Conservation (phyloP, 1,139 yeast genomes). For the Hemisphaericaspora subhashii region DNA sequence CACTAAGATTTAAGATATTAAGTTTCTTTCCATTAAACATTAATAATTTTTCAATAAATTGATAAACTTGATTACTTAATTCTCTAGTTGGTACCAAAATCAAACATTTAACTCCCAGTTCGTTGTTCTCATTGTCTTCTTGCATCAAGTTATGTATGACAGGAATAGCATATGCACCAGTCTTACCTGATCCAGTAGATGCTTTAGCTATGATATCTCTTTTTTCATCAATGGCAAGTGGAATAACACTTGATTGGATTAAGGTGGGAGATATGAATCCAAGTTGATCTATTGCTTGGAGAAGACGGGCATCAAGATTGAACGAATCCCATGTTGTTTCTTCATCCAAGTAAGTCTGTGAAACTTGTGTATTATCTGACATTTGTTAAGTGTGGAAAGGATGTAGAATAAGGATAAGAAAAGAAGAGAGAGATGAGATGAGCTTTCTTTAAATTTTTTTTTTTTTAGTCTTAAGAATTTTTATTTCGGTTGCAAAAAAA, state of each 20-base stretch:
- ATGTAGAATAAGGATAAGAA: neutral
- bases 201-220: slow-evolving; percentile 88
- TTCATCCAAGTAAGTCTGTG: slow-evolving; percentile 69
- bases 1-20: slow-evolving; percentile 68
- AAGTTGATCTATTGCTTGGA: slow-evolving; percentile 79
- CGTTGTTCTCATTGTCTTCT: slow-evolving; percentile 20
- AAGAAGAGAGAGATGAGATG: slow-evolving; percentile 5
- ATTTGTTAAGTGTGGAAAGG: neutral
- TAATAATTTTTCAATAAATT: slow-evolving; percentile 66
- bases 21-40: slow-evolving; percentile 70
- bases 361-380: slow-evolving; percentile 38
- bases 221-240: slow-evolving; percentile 82
- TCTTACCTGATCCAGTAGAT: slow-evolving; percentile 88
- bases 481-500: too few relatives aligned
- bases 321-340: slow-evolving; percentile 69
- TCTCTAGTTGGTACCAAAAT: slow-evolving; percentile 86
- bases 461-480: neutral
- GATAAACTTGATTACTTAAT: slow-evolving; percentile 77
- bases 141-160: slow-evolving; percentile 64
- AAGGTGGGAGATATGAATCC: slow-evolving; percentile 87
- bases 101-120: slow-evolving; percentile 48
- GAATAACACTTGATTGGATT: slow-evolving; percentile 89
- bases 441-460: slow-evolving; percentile 8
- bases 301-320: slow-evolving; percentile 74
- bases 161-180: slow-evolving; percentile 82